Conservation (phyloP, 106 monocot genomes). For the Platanthera zijinensis region DNA sequence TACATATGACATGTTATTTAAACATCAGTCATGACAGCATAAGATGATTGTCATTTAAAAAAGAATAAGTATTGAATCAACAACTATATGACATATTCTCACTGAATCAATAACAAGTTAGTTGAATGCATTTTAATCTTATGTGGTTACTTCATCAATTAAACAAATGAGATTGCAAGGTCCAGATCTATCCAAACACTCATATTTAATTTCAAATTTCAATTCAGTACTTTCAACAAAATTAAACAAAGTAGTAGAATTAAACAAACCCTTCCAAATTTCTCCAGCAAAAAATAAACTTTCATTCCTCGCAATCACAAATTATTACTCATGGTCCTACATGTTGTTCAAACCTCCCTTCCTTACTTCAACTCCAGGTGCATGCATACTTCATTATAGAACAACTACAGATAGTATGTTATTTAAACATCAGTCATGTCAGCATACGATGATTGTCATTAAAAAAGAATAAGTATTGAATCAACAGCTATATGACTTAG, state of each 20-base stretch:
- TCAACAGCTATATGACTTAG: not conserved
- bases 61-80: no score
- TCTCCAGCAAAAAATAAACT: no score
- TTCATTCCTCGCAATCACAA: no score
- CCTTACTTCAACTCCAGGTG: no score
- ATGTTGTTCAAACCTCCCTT: no score
- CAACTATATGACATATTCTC: not conserved
- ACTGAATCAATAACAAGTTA: not conserved
- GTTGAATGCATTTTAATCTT: constrained; percentile 35
- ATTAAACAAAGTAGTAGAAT: not conserved
- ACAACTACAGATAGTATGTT: no score
- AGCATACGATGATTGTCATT: constrained; percentile 13
- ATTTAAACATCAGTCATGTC: no score
- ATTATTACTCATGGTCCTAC: no score
- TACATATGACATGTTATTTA: no score
- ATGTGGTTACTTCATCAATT: constrained; percentile 81
- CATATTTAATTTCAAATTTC: constrained; percentile 14
- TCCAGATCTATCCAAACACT: constrained; percentile 52
- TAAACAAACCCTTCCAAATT: no score
- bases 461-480: not conserved
- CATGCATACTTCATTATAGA: no score
- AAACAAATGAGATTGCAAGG: constrained; percentile 83
- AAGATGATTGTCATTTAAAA: constrained; percentile 2
- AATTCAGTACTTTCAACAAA: not conserved
- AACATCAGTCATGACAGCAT: constrained; percentile 6